Evolutionary conservation across 2,329 filamentous ascomycete genomes (phyloP).

Genomic region (Pseudonectria foliicola): DNA sequence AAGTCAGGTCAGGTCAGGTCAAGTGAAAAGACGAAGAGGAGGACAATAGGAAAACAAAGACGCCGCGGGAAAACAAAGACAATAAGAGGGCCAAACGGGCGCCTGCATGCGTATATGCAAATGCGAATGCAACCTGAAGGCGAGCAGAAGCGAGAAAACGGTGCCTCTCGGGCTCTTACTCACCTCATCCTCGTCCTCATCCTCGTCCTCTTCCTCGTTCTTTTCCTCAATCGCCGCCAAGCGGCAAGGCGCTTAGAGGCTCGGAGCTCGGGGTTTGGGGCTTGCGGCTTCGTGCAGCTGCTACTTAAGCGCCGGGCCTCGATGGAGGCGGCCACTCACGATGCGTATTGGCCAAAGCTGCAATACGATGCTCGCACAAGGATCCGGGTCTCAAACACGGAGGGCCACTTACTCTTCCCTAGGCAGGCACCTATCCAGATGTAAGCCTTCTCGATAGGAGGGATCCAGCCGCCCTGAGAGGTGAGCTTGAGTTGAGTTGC

Average conservation of each 20-base stretch:
- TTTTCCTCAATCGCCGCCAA: too few species aligned
- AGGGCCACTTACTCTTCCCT: not conserved
- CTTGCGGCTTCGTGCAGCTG: not conserved
- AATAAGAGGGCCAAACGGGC: conserved; percentile 17
- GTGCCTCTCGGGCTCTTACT: conserved; percentile 8
- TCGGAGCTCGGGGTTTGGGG: too few species aligned
- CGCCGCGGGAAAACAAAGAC: conserved; percentile 13
- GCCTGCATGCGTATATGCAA: too few species aligned
- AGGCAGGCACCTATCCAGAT: too few species aligned
- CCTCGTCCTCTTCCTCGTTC: too few species aligned
- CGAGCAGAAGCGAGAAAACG: too few species aligned
- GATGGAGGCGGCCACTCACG: conserved; percentile 14
- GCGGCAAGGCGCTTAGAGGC: conserved; percentile 2
- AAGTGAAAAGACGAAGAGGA: too few species aligned
- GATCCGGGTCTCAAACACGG: conserved; percentile 2
- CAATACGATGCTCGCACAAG: too few species aligned
- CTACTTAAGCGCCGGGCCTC: not conserved
- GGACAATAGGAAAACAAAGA: conserved; percentile 14
- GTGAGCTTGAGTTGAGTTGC: not conserved
- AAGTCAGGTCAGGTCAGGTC: too few species aligned
- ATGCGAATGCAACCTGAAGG: too few species aligned
- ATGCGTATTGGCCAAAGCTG: conserved; percentile 8
- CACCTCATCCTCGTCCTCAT: conserved; percentile 11
- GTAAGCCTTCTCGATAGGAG: too few species aligned
- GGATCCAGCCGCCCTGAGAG: too few species aligned